Conservation (phyloP, 2,329 filamentous ascomycete genomes). For the Phaeosphaeriaceae sp. region DNA sequence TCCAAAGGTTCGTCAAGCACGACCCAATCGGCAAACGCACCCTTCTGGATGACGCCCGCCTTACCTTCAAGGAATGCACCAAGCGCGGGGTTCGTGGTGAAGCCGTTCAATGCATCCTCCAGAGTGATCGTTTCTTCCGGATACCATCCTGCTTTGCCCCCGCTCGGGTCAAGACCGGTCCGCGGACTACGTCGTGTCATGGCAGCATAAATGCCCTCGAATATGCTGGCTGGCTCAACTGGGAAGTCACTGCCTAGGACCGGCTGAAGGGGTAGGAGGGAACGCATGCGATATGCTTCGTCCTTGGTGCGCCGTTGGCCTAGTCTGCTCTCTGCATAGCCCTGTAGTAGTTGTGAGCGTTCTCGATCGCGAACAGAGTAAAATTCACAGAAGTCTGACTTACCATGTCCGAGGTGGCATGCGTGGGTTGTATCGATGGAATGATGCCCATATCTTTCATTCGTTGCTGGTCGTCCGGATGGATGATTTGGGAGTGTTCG, state of each 20-base stretch:
- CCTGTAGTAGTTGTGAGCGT: background rate
- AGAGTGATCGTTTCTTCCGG: slow-evolving; percentile 64
- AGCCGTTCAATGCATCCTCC: slow-evolving; percentile 67
- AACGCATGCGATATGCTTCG: slow-evolving; percentile 72
- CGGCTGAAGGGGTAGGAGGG: slow-evolving; percentile 61
- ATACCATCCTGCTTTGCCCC: slow-evolving; percentile 64
- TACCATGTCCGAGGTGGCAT: slow-evolving; percentile 73
- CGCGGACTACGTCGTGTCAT: slow-evolving; percentile 66
- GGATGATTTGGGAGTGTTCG: slow-evolving; percentile 75
- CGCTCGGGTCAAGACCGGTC: slow-evolving; percentile 51
- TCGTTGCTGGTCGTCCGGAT: slow-evolving; percentile 68
- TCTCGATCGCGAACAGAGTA: background rate
- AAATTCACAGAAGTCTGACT: background rate
- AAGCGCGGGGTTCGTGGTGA: slow-evolving; percentile 66
- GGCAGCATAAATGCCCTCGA: slow-evolving; percentile 73
- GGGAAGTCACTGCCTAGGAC: slow-evolving; percentile 75
- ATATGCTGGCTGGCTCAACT: slow-evolving; percentile 72
- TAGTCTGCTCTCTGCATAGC: slow-evolving; percentile 68
- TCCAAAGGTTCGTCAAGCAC: slow-evolving; percentile 68
- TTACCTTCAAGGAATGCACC: slow-evolving; percentile 66
- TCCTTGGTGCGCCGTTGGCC: slow-evolving; percentile 61
- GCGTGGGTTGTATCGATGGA: slow-evolving; percentile 74
- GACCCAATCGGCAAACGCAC: slow-evolving; percentile 73
- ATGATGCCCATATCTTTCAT: slow-evolving; percentile 67
- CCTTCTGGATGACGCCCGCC: slow-evolving; percentile 66